Evolutionary conservation across 208 protist species (phyloP).

Genomic region (Trypanosoma vivax): DNA sequence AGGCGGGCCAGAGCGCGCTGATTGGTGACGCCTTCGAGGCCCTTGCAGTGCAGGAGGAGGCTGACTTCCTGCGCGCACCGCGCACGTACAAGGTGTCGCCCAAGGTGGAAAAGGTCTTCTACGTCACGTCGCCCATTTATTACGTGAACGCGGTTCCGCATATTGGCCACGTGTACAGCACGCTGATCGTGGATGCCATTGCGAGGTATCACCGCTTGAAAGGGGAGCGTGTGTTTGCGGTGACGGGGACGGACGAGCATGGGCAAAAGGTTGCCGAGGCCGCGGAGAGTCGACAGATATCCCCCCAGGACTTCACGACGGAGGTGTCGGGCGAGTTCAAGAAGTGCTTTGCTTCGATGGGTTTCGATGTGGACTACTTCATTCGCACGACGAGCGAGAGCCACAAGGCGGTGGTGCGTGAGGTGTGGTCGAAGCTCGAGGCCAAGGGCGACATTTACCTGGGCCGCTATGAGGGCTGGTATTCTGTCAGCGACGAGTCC

Average conservation of each 20-base stretch:
- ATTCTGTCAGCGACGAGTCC: conserved; percentile 96
- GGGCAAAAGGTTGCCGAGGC: conserved; percentile 96
- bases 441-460: conserved; percentile 95
- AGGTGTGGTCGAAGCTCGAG: conserved; percentile 88
- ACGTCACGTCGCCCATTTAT: conserved; percentile 87
- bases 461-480: conserved; percentile 98
- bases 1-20: conserved; percentile 35
- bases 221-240: conserved; percentile 86
- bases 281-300: conserved; percentile 58
- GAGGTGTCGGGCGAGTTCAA: conserved; percentile 85
- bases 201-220: conserved; percentile 83
- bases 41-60: conserved; percentile 73
- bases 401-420: conserved; percentile 71
- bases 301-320: conserved; percentile 90
- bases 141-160: conserved; percentile 90
- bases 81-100: conserved; percentile 66
- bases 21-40: conserved; percentile 52
- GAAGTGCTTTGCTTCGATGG: conserved; percentile 80
- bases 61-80: conserved; percentile 75
- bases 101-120: conserved; percentile 69
- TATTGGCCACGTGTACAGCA: conserved; percentile 90
- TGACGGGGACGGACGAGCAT: conserved; percentile 99
- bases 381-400: conserved; percentile 94
- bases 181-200: conserved; percentile 86
- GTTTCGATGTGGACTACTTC: conserved; percentile 92